Evolutionary conservation across 2,329 filamentous ascomycete genomes (phyloP).

Genomic region (Tolypocladium inflatum): DNA sequence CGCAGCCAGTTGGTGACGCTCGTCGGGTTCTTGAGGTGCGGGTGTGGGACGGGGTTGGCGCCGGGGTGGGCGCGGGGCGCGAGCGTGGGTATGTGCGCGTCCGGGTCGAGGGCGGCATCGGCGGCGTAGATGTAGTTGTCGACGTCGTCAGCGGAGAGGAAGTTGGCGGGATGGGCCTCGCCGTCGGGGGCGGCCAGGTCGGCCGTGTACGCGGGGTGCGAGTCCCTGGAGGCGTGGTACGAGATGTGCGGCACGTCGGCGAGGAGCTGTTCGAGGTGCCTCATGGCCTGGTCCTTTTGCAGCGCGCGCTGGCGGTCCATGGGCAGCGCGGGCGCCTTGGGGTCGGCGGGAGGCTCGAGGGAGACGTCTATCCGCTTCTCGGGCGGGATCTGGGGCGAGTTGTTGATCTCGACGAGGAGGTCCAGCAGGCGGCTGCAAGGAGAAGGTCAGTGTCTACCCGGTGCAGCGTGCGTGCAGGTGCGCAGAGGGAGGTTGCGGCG

Average conservation of each 20-base stretch:
- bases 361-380: conserved; percentile 66
- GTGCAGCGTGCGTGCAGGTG: not conserved
- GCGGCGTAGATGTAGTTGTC: conserved; percentile 64
- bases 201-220: conserved; percentile 47
- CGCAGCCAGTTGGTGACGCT: conserved; percentile 95
- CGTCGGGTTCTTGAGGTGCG: conserved; percentile 60
- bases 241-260: conserved; percentile 41
- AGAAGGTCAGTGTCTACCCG: conserved; percentile 5
- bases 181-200: conserved; percentile 41
- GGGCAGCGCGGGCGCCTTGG: conserved; percentile 20
- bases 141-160: conserved; percentile 60
- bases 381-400: conserved; percentile 65
- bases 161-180: conserved; percentile 50
- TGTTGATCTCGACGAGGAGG: conserved; percentile 82
- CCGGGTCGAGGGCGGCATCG: conserved; percentile 39
- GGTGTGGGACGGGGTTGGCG: conserved; percentile 26
- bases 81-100: conserved; percentile 36
- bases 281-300: conserved; percentile 33
- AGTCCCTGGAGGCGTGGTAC: conserved; percentile 47
- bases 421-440: conserved; percentile 70
- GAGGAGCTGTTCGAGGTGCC: conserved; percentile 41
- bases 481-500: conserved; percentile 18
- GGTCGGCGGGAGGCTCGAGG: conserved; percentile 33
- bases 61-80: conserved; percentile 37
- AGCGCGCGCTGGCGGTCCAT: conserved; percentile 23